Conservation (phyloP, 192 early-diverging fungal genomes). For the Irineochytrium annulatum region DNA sequence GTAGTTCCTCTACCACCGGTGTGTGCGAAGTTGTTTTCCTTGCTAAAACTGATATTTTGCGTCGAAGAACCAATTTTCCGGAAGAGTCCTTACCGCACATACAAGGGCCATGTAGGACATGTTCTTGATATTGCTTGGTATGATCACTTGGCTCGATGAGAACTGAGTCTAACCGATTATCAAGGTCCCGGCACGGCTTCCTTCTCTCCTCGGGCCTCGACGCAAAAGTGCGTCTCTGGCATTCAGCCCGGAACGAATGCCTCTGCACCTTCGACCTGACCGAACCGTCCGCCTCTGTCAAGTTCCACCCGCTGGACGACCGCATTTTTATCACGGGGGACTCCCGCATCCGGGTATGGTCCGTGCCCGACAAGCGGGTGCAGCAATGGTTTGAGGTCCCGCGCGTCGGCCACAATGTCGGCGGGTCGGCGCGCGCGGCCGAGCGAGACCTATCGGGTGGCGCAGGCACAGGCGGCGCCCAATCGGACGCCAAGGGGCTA, state of each 20-base stretch:
- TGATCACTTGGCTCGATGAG: too few relatives aligned
- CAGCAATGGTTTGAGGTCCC: constrained; percentile 71
- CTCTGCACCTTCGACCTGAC: constrained; percentile 75
- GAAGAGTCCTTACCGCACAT: constrained; percentile 55
- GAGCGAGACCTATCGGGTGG: background rate
- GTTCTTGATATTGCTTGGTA: too few relatives aligned
- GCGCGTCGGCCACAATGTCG: background rate
- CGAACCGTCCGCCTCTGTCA: constrained; percentile 73
- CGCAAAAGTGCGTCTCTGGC: constrained; percentile 82
- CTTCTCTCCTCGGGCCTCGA: constrained; percentile 78
- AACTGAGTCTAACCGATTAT: too few relatives aligned
- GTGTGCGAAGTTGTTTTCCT: background rate
- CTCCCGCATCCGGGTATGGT: constrained; percentile 77
- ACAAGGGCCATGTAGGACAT: constrained; percentile 62
- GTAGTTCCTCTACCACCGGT: background rate
- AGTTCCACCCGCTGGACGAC: constrained; percentile 82
- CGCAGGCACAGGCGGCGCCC: background rate
- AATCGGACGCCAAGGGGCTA: background rate
- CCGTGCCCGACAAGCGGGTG: constrained; percentile 74
- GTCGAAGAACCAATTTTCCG: background rate
- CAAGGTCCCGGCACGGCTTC: constrained; percentile 65
- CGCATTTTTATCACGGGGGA: constrained; percentile 78
- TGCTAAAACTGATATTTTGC: background rate
- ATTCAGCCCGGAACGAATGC: constrained; percentile 65
- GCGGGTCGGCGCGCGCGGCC: too few relatives aligned